Evolutionary conservation across 2,329 filamentous ascomycete species (phyloP), one percentile per base, ranked within the genome.

Genomic region (Gaeumannomyces tritici): DNA sequence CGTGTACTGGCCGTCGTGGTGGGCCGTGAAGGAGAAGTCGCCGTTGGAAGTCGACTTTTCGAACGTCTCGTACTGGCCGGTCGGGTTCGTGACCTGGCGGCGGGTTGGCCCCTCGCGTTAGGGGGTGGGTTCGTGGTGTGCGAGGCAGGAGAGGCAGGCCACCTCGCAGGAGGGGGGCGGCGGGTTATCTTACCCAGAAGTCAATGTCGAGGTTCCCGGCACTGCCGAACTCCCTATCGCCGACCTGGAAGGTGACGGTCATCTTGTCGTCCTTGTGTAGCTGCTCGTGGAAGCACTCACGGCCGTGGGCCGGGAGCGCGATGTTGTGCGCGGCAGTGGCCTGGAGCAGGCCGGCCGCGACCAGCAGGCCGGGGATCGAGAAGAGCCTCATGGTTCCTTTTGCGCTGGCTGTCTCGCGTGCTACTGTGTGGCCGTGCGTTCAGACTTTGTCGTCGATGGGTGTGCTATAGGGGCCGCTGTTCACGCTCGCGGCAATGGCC

Each of bases 231-330:
- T 99, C 95, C 68, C 93, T 83, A 75, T 99, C 95, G 73, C 95
- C 95, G 64, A 98, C 93, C 80, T 98, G 95, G 83, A 96, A 99
- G 33, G 93, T 96, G 64, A 99, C 93, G 11, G 92, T 97, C 95
- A 99, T 99, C 77, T 89, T 90, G 80, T 99, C 95, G 76, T 96
- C 95, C 74, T 84, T 86, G 80, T 96, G 93, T 64, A 99, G 86
- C 70, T 82, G 77, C 80, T 99, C 95, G 81, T 96, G 90, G 83
- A 98, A 99, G 82, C 95, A 99, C 81, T 99, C 95, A 77, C 92
- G 86, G 72, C 91, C 90, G 78, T 99, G 92, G 69, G 93, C 89
- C 66, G 89, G 89, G 72, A 99, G 87, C 75, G 95, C 91, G 77
- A 99, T 98, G 81, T 96, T 98, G 85, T 99, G 95, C 70, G 91